Base-by-base conservation (phyloP, 176 grass and related monocot genomes). In the Triticum urartu region DNA sequence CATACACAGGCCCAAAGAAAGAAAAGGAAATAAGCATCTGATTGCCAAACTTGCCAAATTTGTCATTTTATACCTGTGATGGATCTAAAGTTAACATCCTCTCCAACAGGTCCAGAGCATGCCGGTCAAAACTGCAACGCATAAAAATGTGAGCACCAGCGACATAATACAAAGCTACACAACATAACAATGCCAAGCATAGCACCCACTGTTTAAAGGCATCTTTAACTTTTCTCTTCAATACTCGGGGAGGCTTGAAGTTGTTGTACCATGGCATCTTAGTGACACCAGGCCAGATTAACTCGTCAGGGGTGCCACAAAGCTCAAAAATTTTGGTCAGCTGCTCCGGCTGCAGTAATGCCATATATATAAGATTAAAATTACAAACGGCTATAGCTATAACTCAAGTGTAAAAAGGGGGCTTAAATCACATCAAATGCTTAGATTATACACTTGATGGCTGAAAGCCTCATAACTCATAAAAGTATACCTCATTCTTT, bases 261-360 rank as follows among this genome's bases (percentile, higher is more conserved):
- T 99, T 96, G 82, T 95, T 98, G 81, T 99, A 99, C 97, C 97
- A 99, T 12, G 94, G 92, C 91, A 96, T 96, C 86, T 99, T 89
- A 81, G 90, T 94, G 56, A 99, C 94, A 84, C 97, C 97, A 86
- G 94, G 94, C 97, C 97, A 99, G 81, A 91, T 96, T 77, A 81
- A 36, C 52, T 99, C 97, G 83, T 99, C 92, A 22, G 94, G 94
- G 1, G 94, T 99, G 50, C 97, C 97, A 87, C 97, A 99, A 34
- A 96, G 90, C 72, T 99, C 97, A 54, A 94, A 99, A 52, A 95
- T 96, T 82, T 96, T 99, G 20, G 68, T 91, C 24, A 99, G 92
- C 79, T 99, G 97, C 87, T 99, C 93, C 6, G 92, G 97, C 94
- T 99, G 88, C 50, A 91, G 39, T 25, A 72, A 88, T 33, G 43